phyloP scores from a whole-genome alignment of 352 stramenopile species.

The Pseudoperonospora humuli region DNA sequence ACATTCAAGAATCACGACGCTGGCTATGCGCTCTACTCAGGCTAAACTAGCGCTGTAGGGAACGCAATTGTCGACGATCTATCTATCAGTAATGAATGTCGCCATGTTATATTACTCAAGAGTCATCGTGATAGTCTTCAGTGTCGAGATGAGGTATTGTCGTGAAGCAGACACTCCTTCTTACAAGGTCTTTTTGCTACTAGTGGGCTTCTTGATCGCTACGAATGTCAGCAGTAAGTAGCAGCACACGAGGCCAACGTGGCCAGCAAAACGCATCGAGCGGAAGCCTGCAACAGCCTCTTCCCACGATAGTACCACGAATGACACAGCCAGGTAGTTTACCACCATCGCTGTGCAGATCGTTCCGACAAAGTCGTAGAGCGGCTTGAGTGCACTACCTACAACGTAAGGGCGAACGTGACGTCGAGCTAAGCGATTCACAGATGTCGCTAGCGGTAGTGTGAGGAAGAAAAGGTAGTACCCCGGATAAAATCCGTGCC shows the following conservation, averaged over 20 bases:
- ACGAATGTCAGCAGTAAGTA: constrained; percentile 36
- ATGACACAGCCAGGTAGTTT: constrained; percentile 69
- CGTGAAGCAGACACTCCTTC: background rate
- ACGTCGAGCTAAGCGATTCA: constrained; percentile 52
- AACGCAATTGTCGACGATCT: too few species aligned
- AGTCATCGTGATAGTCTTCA: constrained; percentile 5
- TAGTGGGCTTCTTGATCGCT: constrained; percentile 29
- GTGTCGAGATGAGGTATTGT: constrained; percentile 9
- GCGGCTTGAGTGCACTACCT: constrained; percentile 26
- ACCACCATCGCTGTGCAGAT: constrained; percentile 53
- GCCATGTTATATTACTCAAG: constrained; percentile 17
- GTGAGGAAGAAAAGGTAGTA: constrained; percentile 83
- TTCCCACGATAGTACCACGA: constrained; percentile 60
- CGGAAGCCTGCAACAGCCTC: constrained; percentile 38
- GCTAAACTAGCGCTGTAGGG: constrained; percentile 28
- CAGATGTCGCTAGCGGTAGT: constrained; percentile 57
- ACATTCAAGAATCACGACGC: constrained; percentile 42
- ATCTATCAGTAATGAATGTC: constrained; percentile 7
- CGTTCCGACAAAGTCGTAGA: constrained; percentile 55
- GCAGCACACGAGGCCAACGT: constrained; percentile 34
- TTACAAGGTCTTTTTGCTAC: constrained; percentile 29
- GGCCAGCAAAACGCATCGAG: constrained; percentile 51
- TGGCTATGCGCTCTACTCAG: constrained; percentile 49
- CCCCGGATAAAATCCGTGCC: constrained; percentile 98
- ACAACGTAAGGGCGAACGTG: constrained; percentile 55